These are phyloP conservation scores for Podaxis carcinomalis DNA, from an alignment of 768 basidiomycete species.

Conservation along the genomic window DNA sequence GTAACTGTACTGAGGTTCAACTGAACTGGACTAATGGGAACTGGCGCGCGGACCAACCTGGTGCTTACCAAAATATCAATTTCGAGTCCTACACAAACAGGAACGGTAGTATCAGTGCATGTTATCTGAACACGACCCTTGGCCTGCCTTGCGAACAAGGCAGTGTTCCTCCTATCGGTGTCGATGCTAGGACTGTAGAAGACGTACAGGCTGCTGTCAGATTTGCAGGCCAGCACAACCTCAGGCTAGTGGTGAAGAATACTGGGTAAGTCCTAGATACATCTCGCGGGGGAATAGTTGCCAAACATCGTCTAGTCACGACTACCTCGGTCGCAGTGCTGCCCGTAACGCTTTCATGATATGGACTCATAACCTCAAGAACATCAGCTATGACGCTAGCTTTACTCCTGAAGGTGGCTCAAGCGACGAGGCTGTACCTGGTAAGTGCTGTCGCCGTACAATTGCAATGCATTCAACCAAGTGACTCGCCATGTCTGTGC, in stretches of 20 bases:
- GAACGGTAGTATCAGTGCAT: constrained; percentile 46
- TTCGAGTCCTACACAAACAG: constrained; percentile 4
- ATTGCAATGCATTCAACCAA: neutral
- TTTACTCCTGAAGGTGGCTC: constrained; percentile 30
- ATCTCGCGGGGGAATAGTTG: neutral
- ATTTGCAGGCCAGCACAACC: constrained; percentile 31
- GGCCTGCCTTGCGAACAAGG: constrained; percentile 40
- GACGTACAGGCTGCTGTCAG: constrained; percentile 38
- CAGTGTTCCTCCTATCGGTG: constrained; percentile 35
- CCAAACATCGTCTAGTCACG: constrained; percentile 25
- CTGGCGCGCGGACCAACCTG: constrained; percentile 8
- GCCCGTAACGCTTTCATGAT: constrained; percentile 34
- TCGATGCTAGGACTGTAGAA: constrained; percentile 30
- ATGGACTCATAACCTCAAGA: constrained; percentile 34
- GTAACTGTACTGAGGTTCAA: constrained; percentile 18
- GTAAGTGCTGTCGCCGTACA: constrained; percentile 8
- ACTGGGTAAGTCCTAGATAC: constrained; percentile 16
- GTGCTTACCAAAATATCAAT: constrained; percentile 5
- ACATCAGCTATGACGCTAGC: constrained; percentile 24
- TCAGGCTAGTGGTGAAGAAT: constrained; percentile 33
- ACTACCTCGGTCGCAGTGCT: constrained; percentile 41
- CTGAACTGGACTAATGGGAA: constrained; percentile 3
- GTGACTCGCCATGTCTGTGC: neutral
- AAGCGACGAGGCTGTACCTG: constrained; percentile 13
- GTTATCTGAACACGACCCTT: constrained; percentile 42